These are phyloP conservation scores for Wickerhamiella brachini DNA, from an alignment of 805 yeast genomes.

Conservation along the genomic window DNA sequence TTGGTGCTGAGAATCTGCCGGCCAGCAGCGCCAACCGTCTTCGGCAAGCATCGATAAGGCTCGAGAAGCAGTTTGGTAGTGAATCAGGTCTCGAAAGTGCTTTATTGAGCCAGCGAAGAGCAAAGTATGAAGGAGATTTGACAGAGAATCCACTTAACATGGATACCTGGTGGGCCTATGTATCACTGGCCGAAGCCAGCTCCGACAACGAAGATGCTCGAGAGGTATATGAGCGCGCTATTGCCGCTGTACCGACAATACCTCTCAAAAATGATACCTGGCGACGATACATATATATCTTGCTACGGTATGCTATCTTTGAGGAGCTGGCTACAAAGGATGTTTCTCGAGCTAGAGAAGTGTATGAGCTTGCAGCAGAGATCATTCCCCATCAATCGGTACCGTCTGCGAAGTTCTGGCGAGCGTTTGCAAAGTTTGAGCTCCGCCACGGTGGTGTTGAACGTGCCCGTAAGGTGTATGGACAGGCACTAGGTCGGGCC, in stretches of 20 bases:
- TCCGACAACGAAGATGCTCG: slow-evolving; percentile 21
- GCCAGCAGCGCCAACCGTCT: slow-evolving; percentile 26
- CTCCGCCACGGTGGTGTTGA: slow-evolving; percentile 41
- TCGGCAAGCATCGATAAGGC: slow-evolving; percentile 35
- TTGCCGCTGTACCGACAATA: slow-evolving; percentile 28
- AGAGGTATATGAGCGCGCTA: slow-evolving; percentile 33
- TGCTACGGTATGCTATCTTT: slow-evolving; percentile 53
- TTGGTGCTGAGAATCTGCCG: slow-evolving; percentile 36
- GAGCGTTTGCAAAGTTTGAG: slow-evolving; percentile 55
- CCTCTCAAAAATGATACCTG: slow-evolving; percentile 34
- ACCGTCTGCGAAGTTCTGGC: slow-evolving; percentile 67
- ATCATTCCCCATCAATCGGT: slow-evolving; percentile 45
- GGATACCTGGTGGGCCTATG: slow-evolving; percentile 73
- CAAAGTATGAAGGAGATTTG: slow-evolving; percentile 39
- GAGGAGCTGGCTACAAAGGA: slow-evolving; percentile 40
- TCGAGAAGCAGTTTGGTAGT: slow-evolving; percentile 55
- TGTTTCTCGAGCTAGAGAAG: slow-evolving; percentile 31
- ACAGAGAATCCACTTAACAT: slow-evolving; percentile 32
- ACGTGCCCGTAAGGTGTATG: slow-evolving; percentile 54
- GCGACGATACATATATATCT: slow-evolving; percentile 56
- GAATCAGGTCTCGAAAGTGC: slow-evolving; percentile 39
- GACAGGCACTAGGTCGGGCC: slow-evolving; percentile 54
- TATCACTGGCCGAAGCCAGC: slow-evolving; percentile 37
- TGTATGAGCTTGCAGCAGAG: slow-evolving; percentile 38
- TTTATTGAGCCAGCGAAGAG: slow-evolving; percentile 35